These are phyloP conservation scores for Pichia sp. DNA, from an alignment of 1,139 yeast genomes.

Conservation along the genomic window DNA sequence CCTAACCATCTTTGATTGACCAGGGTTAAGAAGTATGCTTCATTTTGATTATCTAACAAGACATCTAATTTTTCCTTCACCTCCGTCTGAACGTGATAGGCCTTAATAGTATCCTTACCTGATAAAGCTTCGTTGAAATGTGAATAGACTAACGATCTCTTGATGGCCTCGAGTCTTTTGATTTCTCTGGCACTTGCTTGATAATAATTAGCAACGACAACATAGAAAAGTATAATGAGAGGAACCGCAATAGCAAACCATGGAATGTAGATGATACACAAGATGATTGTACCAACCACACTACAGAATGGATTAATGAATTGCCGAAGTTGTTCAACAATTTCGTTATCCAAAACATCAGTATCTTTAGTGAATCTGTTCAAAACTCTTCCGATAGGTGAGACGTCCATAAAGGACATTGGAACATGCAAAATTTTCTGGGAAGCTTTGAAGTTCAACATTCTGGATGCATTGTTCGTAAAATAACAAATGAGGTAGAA, in stretches of 20 bases:
- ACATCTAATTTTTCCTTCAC: constrained; percentile 49
- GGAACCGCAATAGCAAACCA: constrained; percentile 61
- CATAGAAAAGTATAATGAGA: constrained; percentile 43
- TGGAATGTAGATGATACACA: constrained; percentile 70
- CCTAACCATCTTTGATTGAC: constrained; percentile 80
- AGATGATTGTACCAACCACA: constrained; percentile 58
- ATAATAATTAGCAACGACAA: constrained; percentile 57
- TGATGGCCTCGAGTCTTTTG: constrained; percentile 73
- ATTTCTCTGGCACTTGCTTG: constrained; percentile 72
- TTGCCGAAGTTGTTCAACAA: constrained; percentile 49
- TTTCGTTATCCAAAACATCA: constrained; percentile 55
- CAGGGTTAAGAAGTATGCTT: constrained; percentile 61
- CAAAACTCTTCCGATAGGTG: constrained; percentile 58
- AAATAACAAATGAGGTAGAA: constrained; percentile 47
- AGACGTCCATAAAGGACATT: constrained; percentile 55
- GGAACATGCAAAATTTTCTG: constrained; percentile 47
- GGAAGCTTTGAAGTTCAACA: constrained; percentile 42
- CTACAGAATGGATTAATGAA: constrained; percentile 47
- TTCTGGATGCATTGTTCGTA: constrained; percentile 46
- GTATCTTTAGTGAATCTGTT: constrained; percentile 62
- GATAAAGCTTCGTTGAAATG: constrained; percentile 71
- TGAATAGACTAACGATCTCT: constrained; percentile 72
- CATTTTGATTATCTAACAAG: constrained; percentile 60
- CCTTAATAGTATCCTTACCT: constrained; percentile 66
- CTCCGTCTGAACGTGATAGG: constrained; percentile 44